Percentiles rank a stretch among this genome's conserved stretches.
Conservation (phyloP, 495 filamentous ascomycete species). For the Bombardia bombarda region DNA sequence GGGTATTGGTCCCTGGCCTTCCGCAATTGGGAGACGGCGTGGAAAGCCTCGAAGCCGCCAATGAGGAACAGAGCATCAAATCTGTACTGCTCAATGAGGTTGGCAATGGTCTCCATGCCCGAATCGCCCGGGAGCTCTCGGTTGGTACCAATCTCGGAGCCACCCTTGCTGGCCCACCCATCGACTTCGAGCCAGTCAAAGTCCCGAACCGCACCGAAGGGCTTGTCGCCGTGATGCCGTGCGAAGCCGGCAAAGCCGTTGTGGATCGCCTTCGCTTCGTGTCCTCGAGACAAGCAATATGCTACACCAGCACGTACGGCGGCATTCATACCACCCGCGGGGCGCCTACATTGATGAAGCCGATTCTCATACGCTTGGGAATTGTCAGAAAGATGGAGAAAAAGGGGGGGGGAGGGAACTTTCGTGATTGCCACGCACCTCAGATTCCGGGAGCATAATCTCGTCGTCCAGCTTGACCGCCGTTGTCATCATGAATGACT, state of each 20-base stretch:
- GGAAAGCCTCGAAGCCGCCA: slow-evolving; percentile 96
- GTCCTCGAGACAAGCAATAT: slow-evolving; percentile 92
- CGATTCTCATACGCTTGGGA: slow-evolving; percentile 75
- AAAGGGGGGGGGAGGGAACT: neutral
- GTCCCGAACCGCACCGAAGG: slow-evolving; percentile 71
- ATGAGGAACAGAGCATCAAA: slow-evolving; percentile 90
- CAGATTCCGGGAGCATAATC: slow-evolving; percentile 54
- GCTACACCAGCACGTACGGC: slow-evolving; percentile 90
- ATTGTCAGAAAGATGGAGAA: slow-evolving; percentile 10
- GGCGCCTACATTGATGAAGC: slow-evolving; percentile 93
- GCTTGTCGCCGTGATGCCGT: slow-evolving; percentile 78
- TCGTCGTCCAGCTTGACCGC: slow-evolving; percentile 39
- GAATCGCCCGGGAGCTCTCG: slow-evolving; percentile 80
- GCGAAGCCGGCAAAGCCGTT: slow-evolving; percentile 96
- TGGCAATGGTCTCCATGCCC: slow-evolving; percentile 73
- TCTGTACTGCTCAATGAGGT: slow-evolving; percentile 74
- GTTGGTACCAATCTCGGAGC: slow-evolving; percentile 97
- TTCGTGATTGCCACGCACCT: slow-evolving; percentile 43
- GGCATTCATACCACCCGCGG: slow-evolving; percentile 99
- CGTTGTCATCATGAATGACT: slow-evolving; percentile 83
- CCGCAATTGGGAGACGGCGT: slow-evolving; percentile 78
- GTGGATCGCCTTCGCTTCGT: slow-evolving; percentile 84
- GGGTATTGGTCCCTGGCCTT: slow-evolving; percentile 69
- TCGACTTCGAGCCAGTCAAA: slow-evolving; percentile 93
- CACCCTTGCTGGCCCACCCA: slow-evolving; percentile 89